These are phyloP conservation scores for Lactifluus rugatus DNA, from an alignment of 768 basidiomycete genomes.

Conservation along the genomic window DNA sequence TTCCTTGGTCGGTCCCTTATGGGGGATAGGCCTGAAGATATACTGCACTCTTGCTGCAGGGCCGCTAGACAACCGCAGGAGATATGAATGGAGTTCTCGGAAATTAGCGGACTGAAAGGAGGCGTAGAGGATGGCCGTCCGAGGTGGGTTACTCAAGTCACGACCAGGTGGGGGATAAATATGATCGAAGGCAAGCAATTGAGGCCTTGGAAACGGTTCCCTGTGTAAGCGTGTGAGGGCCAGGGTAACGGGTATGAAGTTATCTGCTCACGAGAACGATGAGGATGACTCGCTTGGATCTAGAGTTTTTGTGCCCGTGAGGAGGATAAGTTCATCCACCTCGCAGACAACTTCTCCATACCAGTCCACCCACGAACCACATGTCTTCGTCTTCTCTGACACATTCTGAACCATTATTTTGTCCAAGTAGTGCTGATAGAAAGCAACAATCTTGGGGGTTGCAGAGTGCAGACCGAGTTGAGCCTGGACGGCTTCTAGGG, in stretches of 20 bases:
- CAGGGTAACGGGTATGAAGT: not conserved
- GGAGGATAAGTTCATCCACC: conserved; percentile 43
- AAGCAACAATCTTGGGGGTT: conserved; percentile 75
- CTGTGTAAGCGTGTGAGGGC: conserved; percentile 7
- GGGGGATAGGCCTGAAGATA: conserved; percentile 61
- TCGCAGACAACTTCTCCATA: conserved; percentile 68
- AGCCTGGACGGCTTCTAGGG: conserved; percentile 52
- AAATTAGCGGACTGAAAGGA: conserved; percentile 58
- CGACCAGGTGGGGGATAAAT: conserved; percentile 43
- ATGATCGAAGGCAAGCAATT: conserved; percentile 70
- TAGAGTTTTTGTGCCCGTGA: conserved; percentile 44
- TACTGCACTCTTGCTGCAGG: conserved; percentile 51
- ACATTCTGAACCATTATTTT: conserved; percentile 24
- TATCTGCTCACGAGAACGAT: conserved; percentile 25
- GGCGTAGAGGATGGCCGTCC: conserved; percentile 73
- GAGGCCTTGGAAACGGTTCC: conserved; percentile 33
- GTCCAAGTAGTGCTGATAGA: conserved; percentile 60
- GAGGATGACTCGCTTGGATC: conserved; percentile 28
- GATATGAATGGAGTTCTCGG: conserved; percentile 54
- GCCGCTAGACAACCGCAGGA: conserved; percentile 41
- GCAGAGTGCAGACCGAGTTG: conserved; percentile 70
- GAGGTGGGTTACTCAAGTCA: conserved; percentile 38
- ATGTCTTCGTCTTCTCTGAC: conserved; percentile 27
- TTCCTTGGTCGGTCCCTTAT: conserved; percentile 22
- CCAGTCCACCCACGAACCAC: conserved; percentile 79